Percentiles rank a stretch among this genome's conserved stretches.
Evolutionary conservation across 2,329 filamentous ascomycete species (phyloP).

Genomic region (Paraphaeosphaeria sporulosa): DNA sequence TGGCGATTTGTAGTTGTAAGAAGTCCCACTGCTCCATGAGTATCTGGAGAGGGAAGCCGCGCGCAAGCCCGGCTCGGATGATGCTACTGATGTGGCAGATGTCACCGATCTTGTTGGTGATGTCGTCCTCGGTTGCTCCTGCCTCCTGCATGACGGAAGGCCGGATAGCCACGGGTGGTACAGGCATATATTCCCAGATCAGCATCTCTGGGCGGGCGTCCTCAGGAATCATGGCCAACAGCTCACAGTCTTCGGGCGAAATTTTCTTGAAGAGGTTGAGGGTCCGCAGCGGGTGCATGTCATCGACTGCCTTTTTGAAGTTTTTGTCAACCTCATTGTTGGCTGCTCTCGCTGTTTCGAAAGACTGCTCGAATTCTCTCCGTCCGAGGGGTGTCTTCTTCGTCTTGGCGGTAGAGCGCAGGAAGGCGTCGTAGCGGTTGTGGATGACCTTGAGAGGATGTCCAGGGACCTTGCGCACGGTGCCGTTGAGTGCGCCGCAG

Average conservation of each 20-base stretch:
- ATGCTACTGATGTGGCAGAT: slow-evolving; percentile 92
- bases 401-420: slow-evolving; percentile 84
- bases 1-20: slow-evolving; percentile 90
- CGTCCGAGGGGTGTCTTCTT: slow-evolving; percentile 86
- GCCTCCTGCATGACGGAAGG: slow-evolving; percentile 93
- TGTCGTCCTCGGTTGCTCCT: slow-evolving; percentile 93
- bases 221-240: slow-evolving; percentile 84
- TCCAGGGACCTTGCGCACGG: slow-evolving; percentile 84
- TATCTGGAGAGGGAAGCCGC: slow-evolving; percentile 83
- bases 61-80: slow-evolving; percentile 81
- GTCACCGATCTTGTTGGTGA: slow-evolving; percentile 96
- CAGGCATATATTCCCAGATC: slow-evolving; percentile 95
- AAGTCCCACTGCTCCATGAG: slow-evolving; percentile 99
- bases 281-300: slow-evolving; percentile 87
- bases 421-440: slow-evolving; percentile 89
- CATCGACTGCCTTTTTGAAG: slow-evolving; percentile 89
- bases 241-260: slow-evolving; percentile 83
- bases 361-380: slow-evolving; percentile 83
- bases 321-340: slow-evolving; percentile 90
- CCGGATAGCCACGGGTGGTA: slow-evolving; percentile 90
- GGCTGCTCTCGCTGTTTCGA: slow-evolving; percentile 77
- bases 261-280: slow-evolving; percentile 93
- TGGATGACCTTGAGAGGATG: slow-evolving; percentile 91
- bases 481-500: slow-evolving; percentile 84
- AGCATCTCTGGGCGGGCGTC: slow-evolving; percentile 96